Conservation (phyloP, 2,329 filamentous ascomycete species). For the Xylariomycetidae sp. region DNA sequence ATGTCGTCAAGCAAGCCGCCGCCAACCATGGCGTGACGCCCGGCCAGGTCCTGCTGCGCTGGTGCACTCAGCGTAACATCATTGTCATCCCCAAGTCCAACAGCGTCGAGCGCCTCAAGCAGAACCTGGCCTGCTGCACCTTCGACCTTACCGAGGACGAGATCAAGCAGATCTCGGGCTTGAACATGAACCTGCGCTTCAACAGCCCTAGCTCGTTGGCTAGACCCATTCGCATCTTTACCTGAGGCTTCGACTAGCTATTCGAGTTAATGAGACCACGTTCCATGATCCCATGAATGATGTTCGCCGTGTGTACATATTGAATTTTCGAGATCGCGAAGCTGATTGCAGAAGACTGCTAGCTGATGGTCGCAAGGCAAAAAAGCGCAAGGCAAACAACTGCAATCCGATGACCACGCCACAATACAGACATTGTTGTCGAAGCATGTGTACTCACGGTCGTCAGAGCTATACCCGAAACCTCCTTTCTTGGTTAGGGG, state of each 20-base stretch:
- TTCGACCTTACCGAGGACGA: conserved; percentile 49
- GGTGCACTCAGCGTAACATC: conserved; percentile 57
- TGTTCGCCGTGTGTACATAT: no score
- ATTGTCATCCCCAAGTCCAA: conserved; percentile 59
- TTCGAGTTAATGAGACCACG: no score
- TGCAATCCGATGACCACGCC: no score
- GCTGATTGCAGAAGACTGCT: no score
- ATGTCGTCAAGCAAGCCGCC: conserved; percentile 45
- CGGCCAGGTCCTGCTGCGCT: conserved; percentile 59
- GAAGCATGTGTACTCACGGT: no score
- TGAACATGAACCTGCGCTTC: conserved; percentile 49
- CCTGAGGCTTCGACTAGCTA: conserved; percentile 13
- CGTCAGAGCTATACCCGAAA: no score
- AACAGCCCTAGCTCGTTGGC: conserved; percentile 41
- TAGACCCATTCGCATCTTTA: conserved; percentile 24
- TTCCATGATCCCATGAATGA: not conserved
- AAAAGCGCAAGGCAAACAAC: no score
- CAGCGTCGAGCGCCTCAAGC: conserved; percentile 40
- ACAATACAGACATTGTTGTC: no score
- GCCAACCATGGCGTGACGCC: conserved; percentile 51
- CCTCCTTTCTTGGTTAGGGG: no score
- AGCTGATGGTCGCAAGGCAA: no score
- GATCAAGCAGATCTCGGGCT: conserved; percentile 44
- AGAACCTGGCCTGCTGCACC: conserved; percentile 48
- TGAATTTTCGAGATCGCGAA: no score